phyloP scores from a whole-genome alignment of 306 rosid genomes.

The Gynostemma pentaphyllum region DNA sequence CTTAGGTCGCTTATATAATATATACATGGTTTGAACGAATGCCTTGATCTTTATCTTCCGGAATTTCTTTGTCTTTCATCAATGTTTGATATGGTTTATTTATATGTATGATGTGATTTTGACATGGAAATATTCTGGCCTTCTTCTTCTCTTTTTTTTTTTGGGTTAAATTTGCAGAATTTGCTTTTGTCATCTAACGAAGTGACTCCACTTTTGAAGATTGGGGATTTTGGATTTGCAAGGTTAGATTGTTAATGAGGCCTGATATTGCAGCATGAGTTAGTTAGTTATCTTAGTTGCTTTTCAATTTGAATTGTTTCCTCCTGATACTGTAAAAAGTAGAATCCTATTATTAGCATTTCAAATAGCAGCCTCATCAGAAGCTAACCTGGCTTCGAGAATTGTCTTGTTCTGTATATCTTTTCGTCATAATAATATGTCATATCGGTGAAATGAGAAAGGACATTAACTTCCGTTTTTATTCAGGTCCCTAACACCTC shows the following conservation, averaged over 20 bases:
- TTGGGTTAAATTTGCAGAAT: slow-evolving; percentile 51
- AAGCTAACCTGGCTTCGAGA: background rate
- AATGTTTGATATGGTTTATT: background rate
- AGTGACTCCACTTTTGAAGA: slow-evolving; percentile 52
- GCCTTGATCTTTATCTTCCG: background rate
- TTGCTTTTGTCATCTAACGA: slow-evolving; percentile 49
- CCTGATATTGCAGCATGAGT: background rate
- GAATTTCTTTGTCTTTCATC: background rate
- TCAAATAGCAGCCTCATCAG: background rate
- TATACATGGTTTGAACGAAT: background rate
- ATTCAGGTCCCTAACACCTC: slow-evolving; percentile 64
- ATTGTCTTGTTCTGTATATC: background rate
- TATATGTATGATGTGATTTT: slow-evolving; percentile 7
- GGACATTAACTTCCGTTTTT: background rate
- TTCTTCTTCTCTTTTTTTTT: background rate
- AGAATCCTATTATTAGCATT: background rate
- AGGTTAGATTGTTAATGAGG: slow-evolving; percentile 32
- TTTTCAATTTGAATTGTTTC: background rate
- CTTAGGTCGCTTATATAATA: background rate
- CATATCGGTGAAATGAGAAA: background rate
- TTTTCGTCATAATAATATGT: background rate
- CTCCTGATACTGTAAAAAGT: background rate
- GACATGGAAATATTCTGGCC: background rate
- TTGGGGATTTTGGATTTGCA: slow-evolving; percentile 98
- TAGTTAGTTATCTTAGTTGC: background rate